These are phyloP conservation scores for Magnolia changhungtana DNA, from an alignment of 164 flowering plant genomes.

Conservation along the genomic window DNA sequence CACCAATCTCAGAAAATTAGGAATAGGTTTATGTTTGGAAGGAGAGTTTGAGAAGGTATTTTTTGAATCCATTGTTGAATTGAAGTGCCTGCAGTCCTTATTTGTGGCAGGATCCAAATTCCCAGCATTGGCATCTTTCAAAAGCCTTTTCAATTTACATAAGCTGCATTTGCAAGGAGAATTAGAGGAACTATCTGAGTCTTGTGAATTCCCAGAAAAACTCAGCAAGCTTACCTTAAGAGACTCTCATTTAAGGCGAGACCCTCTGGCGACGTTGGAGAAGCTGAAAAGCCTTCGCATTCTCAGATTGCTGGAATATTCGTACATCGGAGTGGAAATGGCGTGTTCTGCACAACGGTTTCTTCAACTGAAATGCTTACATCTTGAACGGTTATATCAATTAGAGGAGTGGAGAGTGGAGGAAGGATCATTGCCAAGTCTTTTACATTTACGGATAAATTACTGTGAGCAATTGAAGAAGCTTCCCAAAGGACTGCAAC, in stretches of 20 bases:
- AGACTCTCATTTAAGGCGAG: background rate
- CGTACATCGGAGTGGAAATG: conserved; percentile 14
- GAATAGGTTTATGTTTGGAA: no score
- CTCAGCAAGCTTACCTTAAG: no score
- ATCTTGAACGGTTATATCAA: background rate
- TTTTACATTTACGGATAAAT: background rate
- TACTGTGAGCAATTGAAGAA: conserved; percentile 19
- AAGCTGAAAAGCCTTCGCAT: background rate
- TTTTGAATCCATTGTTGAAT: no score
- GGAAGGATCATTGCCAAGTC: background rate
- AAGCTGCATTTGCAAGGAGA: no score
- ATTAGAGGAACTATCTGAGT: no score
- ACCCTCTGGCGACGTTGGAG: background rate
- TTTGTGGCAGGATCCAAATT: no score
- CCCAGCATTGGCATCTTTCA: no score
- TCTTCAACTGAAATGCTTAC: background rate
- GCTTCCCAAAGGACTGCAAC: conserved; percentile 30
- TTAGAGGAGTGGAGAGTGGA: conserved; percentile 6
- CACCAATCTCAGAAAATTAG: no score
- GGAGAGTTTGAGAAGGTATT: no score
- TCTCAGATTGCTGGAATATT: background rate
- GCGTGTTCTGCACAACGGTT: background rate
- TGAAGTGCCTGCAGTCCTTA: no score
- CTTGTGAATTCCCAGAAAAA: no score
- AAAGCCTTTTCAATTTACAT: no score